phyloP scores from a whole-genome alignment of 148 eudicot genomes.

The Camellia sinensis region DNA sequence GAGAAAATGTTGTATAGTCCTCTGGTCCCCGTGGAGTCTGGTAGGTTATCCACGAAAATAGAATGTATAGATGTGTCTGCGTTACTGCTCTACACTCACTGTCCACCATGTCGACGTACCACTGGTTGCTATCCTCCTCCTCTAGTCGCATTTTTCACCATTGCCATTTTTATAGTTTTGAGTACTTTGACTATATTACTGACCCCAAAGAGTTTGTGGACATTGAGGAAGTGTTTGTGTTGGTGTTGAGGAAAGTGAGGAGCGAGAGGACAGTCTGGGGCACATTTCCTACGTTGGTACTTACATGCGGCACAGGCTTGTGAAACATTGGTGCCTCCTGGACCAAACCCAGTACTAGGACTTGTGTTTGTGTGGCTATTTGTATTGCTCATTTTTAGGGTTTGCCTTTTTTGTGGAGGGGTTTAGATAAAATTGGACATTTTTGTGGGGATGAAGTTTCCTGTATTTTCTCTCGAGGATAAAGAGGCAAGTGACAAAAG shows the following conservation, averaged over 20 bases:
- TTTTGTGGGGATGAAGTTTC: not conserved
- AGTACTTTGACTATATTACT: slow-evolving; percentile 47
- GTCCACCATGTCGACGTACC: too few species aligned
- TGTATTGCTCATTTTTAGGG: not conserved
- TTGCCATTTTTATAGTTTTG: too few species aligned
- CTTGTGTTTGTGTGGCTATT: not conserved
- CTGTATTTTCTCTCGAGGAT: not conserved
- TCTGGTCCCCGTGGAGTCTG: too few species aligned
- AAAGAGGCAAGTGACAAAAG: too few species aligned
- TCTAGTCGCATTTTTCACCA: too few species aligned
- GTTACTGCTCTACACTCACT: too few species aligned
- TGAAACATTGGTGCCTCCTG: slow-evolving; percentile 4
- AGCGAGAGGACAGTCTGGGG: slow-evolving; percentile 31
- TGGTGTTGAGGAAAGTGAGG: slow-evolving; percentile 33
- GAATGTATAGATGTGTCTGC: too few species aligned
- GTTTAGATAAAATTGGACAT: not conserved
- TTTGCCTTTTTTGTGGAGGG: not conserved
- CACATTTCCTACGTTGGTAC: slow-evolving; percentile 34
- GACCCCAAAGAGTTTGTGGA: slow-evolving; percentile 48
- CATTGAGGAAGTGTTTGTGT: slow-evolving; percentile 27
- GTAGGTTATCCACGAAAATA: too few species aligned
- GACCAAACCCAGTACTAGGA: not conserved
- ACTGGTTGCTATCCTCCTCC: too few species aligned
- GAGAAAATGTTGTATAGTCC: too few species aligned
- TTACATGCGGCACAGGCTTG: slow-evolving; percentile 47